These are phyloP conservation scores for Yarrowia phangngaensis DNA, from an alignment of 805 yeast species.

Conservation along the genomic window DNA sequence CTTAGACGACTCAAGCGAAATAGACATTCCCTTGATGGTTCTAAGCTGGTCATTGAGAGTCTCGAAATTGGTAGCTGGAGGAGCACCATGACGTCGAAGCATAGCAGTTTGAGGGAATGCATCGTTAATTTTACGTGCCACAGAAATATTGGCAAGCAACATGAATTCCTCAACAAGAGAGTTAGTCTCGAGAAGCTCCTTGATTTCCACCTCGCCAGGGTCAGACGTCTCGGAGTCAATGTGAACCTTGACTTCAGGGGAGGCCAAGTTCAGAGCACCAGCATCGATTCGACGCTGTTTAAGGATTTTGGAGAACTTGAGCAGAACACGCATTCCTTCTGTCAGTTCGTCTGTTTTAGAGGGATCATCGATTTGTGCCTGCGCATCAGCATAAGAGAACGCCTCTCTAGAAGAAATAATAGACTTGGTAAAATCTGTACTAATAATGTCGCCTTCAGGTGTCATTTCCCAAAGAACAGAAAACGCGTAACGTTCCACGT, in stretches of 20 bases:
- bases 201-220: conserved; percentile 92
- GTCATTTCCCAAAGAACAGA: conserved; percentile 95
- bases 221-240: conserved; percentile 97
- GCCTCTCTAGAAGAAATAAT: conserved; percentile 90
- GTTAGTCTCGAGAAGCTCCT: conserved; percentile 81
- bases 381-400: conserved; percentile 91
- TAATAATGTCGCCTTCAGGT: conserved; percentile 75
- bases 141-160: conserved; percentile 95
- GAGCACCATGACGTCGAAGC: conserved; percentile 97
- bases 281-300: conserved; percentile 84
- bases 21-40: conserved; percentile 67
- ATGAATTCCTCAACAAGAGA: conserved; percentile 97
- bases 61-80: conserved; percentile 92
- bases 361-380: conserved; percentile 78
- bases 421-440: conserved; percentile 76
- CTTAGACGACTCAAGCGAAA: conserved; percentile 80
- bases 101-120: conserved; percentile 97
- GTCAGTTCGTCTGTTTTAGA: conserved; percentile 79
- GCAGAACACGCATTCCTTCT: conserved; percentile 77
- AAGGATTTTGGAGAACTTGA: conserved; percentile 74
- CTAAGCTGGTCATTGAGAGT: conserved; percentile 81
- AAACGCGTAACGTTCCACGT: conserved; percentile 93
- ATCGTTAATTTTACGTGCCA: conserved; percentile 86
- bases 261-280: conserved; percentile 94
- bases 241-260: conserved; percentile 96